Percentiles rank a stretch among this genome's conserved stretches.
phyloP scores from a whole-genome alignment of 352 stramenopile genomes.

The Phytophthora hibernalis region DNA sequence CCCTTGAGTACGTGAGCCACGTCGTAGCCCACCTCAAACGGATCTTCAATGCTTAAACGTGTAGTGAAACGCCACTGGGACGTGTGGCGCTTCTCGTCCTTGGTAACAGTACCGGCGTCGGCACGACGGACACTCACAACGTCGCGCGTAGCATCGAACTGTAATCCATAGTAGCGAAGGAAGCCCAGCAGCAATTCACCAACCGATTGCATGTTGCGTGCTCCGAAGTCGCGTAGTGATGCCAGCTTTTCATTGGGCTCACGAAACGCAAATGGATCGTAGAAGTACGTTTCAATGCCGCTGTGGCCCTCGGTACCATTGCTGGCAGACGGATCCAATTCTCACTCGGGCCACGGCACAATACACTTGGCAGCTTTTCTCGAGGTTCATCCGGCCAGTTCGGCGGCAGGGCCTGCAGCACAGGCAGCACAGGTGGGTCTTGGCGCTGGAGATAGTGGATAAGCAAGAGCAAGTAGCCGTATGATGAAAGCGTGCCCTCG shows the following conservation, averaged over 20 bases:
- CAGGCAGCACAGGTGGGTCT: constrained; percentile 72
- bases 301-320: constrained; percentile 29
- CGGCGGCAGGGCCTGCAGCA: constrained; percentile 68
- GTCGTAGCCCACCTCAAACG: constrained; percentile 98
- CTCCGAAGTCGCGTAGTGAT: constrained; percentile 48
- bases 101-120: constrained; percentile 61
- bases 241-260: constrained; percentile 57
- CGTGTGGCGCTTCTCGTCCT: constrained; percentile 77
- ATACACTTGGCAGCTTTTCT: constrained; percentile 55
- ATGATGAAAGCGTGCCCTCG: constrained; percentile 84
- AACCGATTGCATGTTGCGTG: constrained; percentile 57
- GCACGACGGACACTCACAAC: constrained; percentile 76
- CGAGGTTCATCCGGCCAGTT: constrained; percentile 55
- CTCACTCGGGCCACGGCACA: constrained; percentile 56
- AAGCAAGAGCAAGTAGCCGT: constrained; percentile 87
- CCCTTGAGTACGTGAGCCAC: constrained; percentile 97
- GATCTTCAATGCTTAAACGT: constrained; percentile 96
- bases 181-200: constrained; percentile 82
- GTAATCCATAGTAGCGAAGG: constrained; percentile 74
- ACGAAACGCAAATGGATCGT: constrained; percentile 70
- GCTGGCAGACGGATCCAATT: constrained; percentile 39
- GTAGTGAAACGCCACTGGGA: constrained; percentile 81
- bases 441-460: constrained; percentile 87
- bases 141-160: constrained; percentile 72
- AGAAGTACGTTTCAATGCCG: constrained; percentile 86